Percentiles rank a stretch among this genome's conserved stretches.
Evolutionary conservation across 768 basidiomycete genomes (phyloP).

Genomic region (Suillus subluteus): DNA sequence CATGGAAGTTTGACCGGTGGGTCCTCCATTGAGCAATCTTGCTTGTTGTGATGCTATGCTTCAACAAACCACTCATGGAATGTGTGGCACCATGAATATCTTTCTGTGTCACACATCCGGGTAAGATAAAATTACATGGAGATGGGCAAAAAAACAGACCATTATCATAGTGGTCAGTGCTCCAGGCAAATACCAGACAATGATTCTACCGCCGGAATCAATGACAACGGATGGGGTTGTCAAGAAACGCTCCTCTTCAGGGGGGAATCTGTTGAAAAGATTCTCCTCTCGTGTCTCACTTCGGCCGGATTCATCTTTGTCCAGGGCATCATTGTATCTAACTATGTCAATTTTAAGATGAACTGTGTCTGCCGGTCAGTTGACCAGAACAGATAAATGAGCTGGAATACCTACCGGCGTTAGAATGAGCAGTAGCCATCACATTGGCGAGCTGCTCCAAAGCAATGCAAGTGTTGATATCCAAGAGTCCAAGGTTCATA

Average conservation of each 20-base stretch:
- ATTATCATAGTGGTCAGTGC: not conserved
- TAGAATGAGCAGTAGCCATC: not conserved
- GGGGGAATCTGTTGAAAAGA: not conserved
- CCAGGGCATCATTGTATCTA: not conserved
- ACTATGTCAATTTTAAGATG: not conserved
- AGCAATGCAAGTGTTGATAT: not conserved
- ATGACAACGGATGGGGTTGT: not conserved
- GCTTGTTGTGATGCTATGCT: not conserved
- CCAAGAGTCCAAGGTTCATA: not conserved
- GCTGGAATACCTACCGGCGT: not conserved
- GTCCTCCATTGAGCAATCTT: not conserved
- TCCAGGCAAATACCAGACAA: constrained; percentile 3
- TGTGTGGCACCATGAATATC: not conserved
- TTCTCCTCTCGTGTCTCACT: not conserved
- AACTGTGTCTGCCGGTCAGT: not conserved
- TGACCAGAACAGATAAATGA: not conserved
- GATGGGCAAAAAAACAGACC: not conserved
- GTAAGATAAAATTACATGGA: not conserved
- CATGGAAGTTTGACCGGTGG: not conserved
- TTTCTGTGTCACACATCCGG: not conserved
- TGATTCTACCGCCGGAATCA: not conserved
- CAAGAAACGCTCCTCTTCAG: not conserved
- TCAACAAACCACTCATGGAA: not conserved
- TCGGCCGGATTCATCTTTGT: not conserved
- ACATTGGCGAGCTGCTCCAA: not conserved